Conservation (phyloP, 345 rosid species). For the Lepidium sativum region DNA sequence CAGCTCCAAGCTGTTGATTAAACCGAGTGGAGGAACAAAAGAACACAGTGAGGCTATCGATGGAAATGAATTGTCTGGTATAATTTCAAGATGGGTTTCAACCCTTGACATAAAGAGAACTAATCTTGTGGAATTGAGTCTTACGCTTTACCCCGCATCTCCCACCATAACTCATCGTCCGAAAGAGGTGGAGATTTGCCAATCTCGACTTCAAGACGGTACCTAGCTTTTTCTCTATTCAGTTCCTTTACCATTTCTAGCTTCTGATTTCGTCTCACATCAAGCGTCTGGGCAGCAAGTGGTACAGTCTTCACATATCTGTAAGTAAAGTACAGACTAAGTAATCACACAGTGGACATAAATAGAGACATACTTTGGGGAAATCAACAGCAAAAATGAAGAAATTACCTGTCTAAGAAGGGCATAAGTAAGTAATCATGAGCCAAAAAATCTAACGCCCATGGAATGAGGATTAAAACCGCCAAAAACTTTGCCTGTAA, state of each 20-base stretch:
- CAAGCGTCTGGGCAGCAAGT: conserved; percentile 79
- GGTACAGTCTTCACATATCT: conserved; percentile 94
- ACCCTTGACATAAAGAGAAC: conserved; percentile 2
- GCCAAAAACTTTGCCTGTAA: conserved; percentile 86
- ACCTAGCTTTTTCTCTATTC: conserved; percentile 66
- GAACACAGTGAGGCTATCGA: background rate
- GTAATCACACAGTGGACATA: background rate
- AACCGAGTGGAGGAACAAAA: background rate
- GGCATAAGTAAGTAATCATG: conserved; percentile 96
- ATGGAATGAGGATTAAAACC: conserved; percentile 63
- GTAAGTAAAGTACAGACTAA: conserved; percentile 3
- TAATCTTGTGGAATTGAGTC: conserved; percentile 15
- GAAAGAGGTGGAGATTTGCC: conserved; percentile 96
- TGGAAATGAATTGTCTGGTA: background rate
- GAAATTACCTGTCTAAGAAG: conserved; percentile 73
- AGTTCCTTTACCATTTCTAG: conserved; percentile 79
- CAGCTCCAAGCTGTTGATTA: conserved; percentile 66
- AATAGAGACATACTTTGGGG: background rate
- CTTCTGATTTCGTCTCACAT: conserved; percentile 77
- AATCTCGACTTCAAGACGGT: conserved; percentile 74
- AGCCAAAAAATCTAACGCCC: conserved; percentile 76
- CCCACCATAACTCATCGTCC: conserved; percentile 88
- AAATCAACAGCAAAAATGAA: background rate
- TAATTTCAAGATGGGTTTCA: background rate
- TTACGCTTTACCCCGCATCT: conserved; percentile 86